Evolutionary conservation across 371 early-diverging fungal species (phyloP), one percentile per base, ranked within the genome.

Genomic region (Mucor irregularis): DNA sequence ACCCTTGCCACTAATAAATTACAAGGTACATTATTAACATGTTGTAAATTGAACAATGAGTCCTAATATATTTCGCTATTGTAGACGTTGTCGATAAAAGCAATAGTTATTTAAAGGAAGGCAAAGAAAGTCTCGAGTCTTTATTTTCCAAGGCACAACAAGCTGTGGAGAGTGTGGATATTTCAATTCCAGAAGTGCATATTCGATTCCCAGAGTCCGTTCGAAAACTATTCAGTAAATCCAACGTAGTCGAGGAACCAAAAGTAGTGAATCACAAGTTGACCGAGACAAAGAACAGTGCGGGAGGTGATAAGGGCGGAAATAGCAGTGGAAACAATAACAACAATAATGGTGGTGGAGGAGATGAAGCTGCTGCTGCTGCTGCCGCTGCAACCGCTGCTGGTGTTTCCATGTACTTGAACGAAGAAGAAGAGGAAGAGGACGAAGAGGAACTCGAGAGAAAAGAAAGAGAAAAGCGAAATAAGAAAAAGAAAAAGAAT

Each of bases 1-100:
- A 73, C 73, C 5, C 22, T 74, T 26, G 79, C 75, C 3, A 71
- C 73, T 40, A 68, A 69, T 34, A 78, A 74, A 53, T 39, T 78
- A 14, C 65, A 68, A 66, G 76, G 74, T 78, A 65, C 47, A 37
- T 16, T 34, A 7, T 4, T 50, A 33, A 4, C 17, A n/a, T n/a
- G n/a, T n/a, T n/a, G n/a, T n/a, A n/a, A n/a, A n/a, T n/a, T n/a
- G n/a, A n/a, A n/a, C n/a, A n/a, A n/a, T n/a, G n/a, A n/a, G n/a
- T n/a, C n/a, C n/a, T 43, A 19, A 7, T 26, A 16, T 30, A 21
- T 35, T 13, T 52, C 38, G 28, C n/a, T 6, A 13, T 35, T 16
- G 16, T 42, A 77, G 77, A 77, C 42, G 64, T 65, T 66, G 67
- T 69, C 1, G 69, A 69, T 17, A 64, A 63, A 25, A 68, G 74